Conservation (phyloP, 441 rosid genomes). For the Rhodomyrtus psidioides region DNA sequence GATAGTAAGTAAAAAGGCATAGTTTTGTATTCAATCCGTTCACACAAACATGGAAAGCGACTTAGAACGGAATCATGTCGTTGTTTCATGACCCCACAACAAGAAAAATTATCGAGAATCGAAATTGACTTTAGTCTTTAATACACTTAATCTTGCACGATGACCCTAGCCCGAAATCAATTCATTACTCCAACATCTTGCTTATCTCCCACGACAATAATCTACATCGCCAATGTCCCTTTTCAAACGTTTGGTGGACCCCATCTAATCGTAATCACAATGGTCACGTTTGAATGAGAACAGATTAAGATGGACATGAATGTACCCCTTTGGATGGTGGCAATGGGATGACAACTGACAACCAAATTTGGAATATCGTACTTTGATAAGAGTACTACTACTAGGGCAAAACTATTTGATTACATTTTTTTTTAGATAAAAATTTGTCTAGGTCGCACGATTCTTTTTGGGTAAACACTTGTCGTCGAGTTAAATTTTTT, state of each 20-base stretch:
- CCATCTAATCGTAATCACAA: not conserved
- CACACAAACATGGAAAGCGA: not conserved
- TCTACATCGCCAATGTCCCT: not conserved
- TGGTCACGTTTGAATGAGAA: not conserved
- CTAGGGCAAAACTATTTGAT: not conserved
- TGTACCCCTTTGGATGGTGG: too few relatives aligned
- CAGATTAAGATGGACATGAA: not conserved
- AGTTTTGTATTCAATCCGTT: not conserved
- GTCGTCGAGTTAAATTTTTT: not conserved
- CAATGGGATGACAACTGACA: not conserved
- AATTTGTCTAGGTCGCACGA: rapidly evolving
- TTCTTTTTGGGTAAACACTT: not conserved
- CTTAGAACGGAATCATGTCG: not conserved
- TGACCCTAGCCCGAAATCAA: not conserved
- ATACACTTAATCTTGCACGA: not conserved
- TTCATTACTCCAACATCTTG: not conserved
- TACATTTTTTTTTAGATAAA: not conserved
- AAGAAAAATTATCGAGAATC: not conserved
- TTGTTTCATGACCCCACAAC: not conserved
- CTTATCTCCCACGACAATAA: not conserved
- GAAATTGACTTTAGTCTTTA: not conserved
- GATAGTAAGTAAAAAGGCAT: not conserved
- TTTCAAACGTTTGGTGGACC: not conserved
- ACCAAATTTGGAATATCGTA: not conserved
- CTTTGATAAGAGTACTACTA: not conserved